Base-by-base conservation (phyloP, 345 rosid species). In the Chamaenerion angustifolium region DNA sequence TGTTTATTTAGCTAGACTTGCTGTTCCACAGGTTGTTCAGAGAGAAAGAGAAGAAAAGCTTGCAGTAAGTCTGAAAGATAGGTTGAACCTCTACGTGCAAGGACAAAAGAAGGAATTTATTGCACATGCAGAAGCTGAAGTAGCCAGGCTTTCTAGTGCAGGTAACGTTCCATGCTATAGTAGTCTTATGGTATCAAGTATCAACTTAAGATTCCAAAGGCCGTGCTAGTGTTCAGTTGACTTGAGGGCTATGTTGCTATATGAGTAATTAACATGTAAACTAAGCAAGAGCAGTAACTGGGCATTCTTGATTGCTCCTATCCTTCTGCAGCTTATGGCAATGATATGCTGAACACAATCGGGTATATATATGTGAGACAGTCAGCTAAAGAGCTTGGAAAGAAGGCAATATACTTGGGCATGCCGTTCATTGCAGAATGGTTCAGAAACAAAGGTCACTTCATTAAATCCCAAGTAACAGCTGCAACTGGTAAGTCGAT, bases 1-100 rank as follows among this genome's bases (percentile, higher is more conserved):
- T 49, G 25, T 49, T 6, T 4, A 4, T 49, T 4, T 23, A 25
- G 0, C 16, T 11, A 10, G 12, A 50, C 40, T 4, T 12, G 19
- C 10, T n/a, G 16, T 31, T 23, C 59, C 52, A 40, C 80, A 92
- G 98, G 61, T 70, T 75, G 84, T 92, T 67, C 96, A 92, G 75
- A 92, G 73, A 74, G 98, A 92, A 62, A 83, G 98, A 70, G 98
- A 92, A 68, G 93, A 92, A 42, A 92, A 80, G 58, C 98, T 92
- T 64, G 93, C 70, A 4, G 74, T 67, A 49, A 74, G 69, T 64
- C 68, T 92, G 50, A 82, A 70, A 80, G 73, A 76, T 61, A 76
- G 89, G 63, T 85, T 92, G 21, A 69, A 75, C 67, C 87, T 75
- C 60, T 92, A 92, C 58, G 76, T 82, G 49, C 74, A 74, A 55